Percentiles rank a stretch among this genome's conserved stretches.
phyloP scores from a whole-genome alignment of 2,329 filamentous ascomycete genomes.

The Zasmidium citrigriseum region DNA sequence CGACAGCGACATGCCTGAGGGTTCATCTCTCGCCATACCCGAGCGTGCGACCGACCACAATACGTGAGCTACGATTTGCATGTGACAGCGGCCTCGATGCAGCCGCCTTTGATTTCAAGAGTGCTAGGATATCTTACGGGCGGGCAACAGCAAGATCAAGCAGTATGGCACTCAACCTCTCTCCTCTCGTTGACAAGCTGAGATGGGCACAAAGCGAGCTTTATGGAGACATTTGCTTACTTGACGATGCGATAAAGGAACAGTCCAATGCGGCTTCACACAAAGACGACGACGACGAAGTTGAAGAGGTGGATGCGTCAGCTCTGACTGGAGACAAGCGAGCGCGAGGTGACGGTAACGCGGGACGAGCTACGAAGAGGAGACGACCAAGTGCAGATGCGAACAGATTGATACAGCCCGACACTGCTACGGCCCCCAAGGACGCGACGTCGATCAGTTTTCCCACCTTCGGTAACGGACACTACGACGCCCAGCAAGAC shows the following conservation, averaged over 20 bases:
- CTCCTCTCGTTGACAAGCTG: no score
- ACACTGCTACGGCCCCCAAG: background rate
- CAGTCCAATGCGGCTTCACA: background rate
- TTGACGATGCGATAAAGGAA: background rate
- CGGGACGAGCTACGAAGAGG: background rate
- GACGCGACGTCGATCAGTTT: slow-evolving; percentile 1
- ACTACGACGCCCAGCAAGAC: background rate
- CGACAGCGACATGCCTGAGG: background rate
- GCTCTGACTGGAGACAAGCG: background rate
- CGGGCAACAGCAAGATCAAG: no score
- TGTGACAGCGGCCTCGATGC: background rate
- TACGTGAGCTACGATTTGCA: background rate
- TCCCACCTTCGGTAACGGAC: background rate
- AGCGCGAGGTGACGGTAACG: background rate
- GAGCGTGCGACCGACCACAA: background rate
- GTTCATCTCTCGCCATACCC: background rate
- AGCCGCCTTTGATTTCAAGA: background rate
- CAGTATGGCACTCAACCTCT: no score
- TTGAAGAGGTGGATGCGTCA: no score
- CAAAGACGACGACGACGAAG: background rate
- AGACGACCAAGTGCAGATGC: background rate
- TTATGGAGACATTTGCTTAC: background rate
- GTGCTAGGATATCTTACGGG: no score
- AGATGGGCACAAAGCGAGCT: background rate
- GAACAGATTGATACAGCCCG: background rate